Base-by-base conservation (phyloP, 441 rosid species). In the Croton laevigatus region DNA sequence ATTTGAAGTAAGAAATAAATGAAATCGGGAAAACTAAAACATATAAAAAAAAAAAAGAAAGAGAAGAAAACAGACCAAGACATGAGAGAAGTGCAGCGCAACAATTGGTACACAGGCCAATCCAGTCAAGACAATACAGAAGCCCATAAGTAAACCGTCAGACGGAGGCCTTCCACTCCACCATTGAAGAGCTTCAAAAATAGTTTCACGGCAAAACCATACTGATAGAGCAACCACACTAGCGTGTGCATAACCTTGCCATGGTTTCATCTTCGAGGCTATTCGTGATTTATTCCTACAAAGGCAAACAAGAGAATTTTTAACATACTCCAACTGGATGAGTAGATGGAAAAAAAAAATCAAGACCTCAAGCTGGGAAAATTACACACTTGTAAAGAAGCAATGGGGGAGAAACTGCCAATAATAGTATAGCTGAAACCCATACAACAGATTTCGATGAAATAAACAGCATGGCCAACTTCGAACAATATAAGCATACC, bases 141-240 rank as follows among this genome's bases (percentile, higher is more conserved):
- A 85, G 78, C 99, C 99, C 86, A 91, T 78, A 77, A 95, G 93
- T 75, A 95, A 83, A 83, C 95, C 93, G 84, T 93, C 99, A 63
- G 96, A 87, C 12, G 99, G 98, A 64, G 92, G 67, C 85, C 94
- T 89, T 65, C 98, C 96, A 71, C 87, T 79, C 99, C 97, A 95
- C 99, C 96, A 89, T 51, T 93, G 99, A 14, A 95, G 85, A 53
- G 95, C 98, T 81, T 95, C 98, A 83, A 93, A 95, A 69, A 91
- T 88, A 54, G 98, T 88, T 86, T 93, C 99, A 53, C 97, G 96
- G 84, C 92, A 93, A 77, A 91, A 87, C 99, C 99, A 95, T 69
- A 95, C 93, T n/a, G 98, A 87, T 62, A 93, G 59, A 62, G 93
- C 85, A 81, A 95, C 93, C 77, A 95, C 93, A 68, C 76, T 63